These are phyloP conservation scores for Fusarium praegraminearum DNA, from an alignment of 2,329 filamentous ascomycete genomes.

Conservation along the genomic window DNA sequence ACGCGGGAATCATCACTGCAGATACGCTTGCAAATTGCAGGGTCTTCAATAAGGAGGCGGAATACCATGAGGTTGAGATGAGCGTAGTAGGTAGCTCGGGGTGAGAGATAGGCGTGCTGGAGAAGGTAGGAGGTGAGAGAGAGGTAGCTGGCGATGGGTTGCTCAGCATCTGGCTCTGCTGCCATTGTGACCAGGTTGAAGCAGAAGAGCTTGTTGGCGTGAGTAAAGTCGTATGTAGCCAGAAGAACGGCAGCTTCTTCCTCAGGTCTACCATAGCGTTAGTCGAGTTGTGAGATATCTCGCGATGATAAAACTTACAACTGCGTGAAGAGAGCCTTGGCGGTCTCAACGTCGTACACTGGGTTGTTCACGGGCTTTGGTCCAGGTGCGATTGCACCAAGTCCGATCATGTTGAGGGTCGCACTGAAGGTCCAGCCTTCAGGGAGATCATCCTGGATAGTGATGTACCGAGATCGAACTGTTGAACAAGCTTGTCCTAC, in stretches of 20 bases:
- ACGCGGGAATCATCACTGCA: slow-evolving; percentile 82
- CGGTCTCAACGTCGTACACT: slow-evolving; percentile 79
- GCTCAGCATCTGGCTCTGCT: slow-evolving; percentile 73
- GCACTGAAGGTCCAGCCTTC: slow-evolving; percentile 88
- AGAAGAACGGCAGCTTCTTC: slow-evolving; percentile 83
- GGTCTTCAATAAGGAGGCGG: slow-evolving; percentile 88
- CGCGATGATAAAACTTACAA: slow-evolving; percentile 69
- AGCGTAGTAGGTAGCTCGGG: slow-evolving; percentile 82
- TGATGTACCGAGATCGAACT: slow-evolving; percentile 81
- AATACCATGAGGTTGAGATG: slow-evolving; percentile 87
- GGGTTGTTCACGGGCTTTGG: slow-evolving; percentile 69
- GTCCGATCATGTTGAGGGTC: slow-evolving; percentile 85
- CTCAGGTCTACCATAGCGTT: slow-evolving; percentile 70
- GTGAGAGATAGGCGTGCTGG: slow-evolving; percentile 89
- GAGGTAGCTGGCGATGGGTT: slow-evolving; percentile 83
- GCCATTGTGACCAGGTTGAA: slow-evolving; percentile 77
- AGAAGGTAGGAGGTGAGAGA: slow-evolving; percentile 93
- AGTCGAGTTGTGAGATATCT: not conserved
- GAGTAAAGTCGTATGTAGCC: slow-evolving; percentile 90
- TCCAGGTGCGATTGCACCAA: slow-evolving; percentile 79
- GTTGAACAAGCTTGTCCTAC: slow-evolving; percentile 78
- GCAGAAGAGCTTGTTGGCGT: slow-evolving; percentile 96
- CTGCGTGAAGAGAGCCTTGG: slow-evolving; percentile 82
- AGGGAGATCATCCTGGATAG: slow-evolving; percentile 88
- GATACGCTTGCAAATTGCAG: slow-evolving; percentile 82